phyloP scores from a whole-genome alignment of 2,329 filamentous ascomycete genomes.

The Geosmithia morbida region DNA sequence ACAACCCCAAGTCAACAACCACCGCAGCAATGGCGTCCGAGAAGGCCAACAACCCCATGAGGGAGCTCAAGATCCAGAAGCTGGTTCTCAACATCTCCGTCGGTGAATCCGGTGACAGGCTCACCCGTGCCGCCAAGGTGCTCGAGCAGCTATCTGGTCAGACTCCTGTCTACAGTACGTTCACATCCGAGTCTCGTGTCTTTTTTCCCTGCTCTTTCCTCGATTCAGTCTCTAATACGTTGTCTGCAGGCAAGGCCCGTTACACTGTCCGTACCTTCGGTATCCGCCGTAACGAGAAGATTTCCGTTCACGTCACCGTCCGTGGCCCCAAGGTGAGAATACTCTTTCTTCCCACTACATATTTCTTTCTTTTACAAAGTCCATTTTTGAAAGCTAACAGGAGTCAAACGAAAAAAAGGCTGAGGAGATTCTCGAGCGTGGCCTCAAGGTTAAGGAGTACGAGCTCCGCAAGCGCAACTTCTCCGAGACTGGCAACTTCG shows the following conservation, averaged over 20 bases:
- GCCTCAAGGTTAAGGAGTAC: constrained; percentile 99
- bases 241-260: constrained; percentile 75
- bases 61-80: constrained; percentile 98
- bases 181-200: constrained; percentile 1
- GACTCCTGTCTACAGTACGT: constrained; percentile 97
- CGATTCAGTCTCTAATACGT: neutral
- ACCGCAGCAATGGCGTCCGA: constrained; percentile 44
- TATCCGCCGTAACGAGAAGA: constrained; percentile 99
- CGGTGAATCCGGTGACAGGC: constrained; percentile 99
- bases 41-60: constrained; percentile 96
- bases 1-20: constrained; percentile 18
- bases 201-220: neutral
- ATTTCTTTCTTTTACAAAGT: too few species aligned
- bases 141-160: constrained; percentile 99
- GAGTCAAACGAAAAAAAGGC: constrained; percentile 36
- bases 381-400: neutral
- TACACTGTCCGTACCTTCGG: constrained; percentile 99
- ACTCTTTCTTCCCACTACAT: too few species aligned
- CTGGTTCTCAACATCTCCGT: constrained; percentile 99
- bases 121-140: constrained; percentile 99
- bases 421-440: constrained; percentile 99
- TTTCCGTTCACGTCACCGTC: constrained; percentile 97
- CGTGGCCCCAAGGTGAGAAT: constrained; percentile 62
- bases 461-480: constrained; percentile 99
- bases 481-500: constrained; percentile 98